Percentiles rank a stretch among this genome's conserved stretches.
Conservation (phyloP, 2,329 filamentous ascomycete species). For the Phyllachora maydis region DNA sequence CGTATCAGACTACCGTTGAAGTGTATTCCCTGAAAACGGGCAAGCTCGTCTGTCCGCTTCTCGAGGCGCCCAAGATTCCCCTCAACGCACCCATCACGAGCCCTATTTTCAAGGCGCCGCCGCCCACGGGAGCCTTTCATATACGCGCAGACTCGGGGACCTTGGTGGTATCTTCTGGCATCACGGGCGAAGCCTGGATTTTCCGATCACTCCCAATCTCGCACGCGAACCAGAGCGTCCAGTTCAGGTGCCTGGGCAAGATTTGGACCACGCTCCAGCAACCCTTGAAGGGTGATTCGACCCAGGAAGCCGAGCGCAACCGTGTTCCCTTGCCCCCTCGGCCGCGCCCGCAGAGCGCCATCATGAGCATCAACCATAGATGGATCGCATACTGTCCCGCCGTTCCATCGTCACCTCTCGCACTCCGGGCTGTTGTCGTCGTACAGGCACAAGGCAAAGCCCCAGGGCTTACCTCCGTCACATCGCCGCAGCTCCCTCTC, state of each 20-base stretch:
- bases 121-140: slow-evolving; percentile 51
- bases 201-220: slow-evolving; percentile 30
- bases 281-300: slow-evolving; percentile 22
- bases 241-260: slow-evolving; percentile 59
- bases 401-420: slow-evolving; percentile 46
- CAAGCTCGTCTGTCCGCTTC: slow-evolving; percentile 48
- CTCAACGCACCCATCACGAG: slow-evolving; percentile 37
- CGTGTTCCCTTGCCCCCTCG: slow-evolving; percentile 15
- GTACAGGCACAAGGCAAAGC: slow-evolving; percentile 32
- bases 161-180: slow-evolving; percentile 56
- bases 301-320: slow-evolving; percentile 22
- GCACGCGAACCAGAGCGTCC: slow-evolving; percentile 18
- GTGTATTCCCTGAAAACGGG: slow-evolving; percentile 71
- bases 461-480: slow-evolving; percentile 35
- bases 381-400: slow-evolving; percentile 67
- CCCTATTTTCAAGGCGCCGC: slow-evolving; percentile 45
- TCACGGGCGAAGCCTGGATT: slow-evolving; percentile 74
- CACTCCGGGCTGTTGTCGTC: slow-evolving; percentile 44
- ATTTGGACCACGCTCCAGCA: slow-evolving; percentile 76
- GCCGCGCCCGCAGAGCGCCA: slow-evolving; percentile 33
- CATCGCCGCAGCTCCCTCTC: slow-evolving; percentile 47
- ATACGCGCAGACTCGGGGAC: slow-evolving; percentile 54
- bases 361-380: slow-evolving; percentile 47
- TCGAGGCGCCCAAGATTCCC: slow-evolving; percentile 44
- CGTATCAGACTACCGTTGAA: slow-evolving; percentile 75